Conservation (phyloP, 176 grass and related monocot genomes). For the Bonia amplexicaulis region DNA sequence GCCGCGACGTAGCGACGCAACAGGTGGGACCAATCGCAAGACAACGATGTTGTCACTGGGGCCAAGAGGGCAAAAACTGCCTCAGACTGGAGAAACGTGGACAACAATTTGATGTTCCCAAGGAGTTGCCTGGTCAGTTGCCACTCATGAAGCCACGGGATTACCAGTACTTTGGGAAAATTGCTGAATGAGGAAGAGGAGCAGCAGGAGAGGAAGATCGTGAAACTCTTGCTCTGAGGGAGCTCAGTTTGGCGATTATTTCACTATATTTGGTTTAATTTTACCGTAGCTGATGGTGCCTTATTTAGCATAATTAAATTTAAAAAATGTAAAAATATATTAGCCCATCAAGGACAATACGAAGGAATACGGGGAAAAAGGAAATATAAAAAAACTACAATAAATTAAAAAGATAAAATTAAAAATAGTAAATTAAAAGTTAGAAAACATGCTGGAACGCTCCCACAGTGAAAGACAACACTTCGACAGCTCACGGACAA, state of each 20-base stretch:
- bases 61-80: conserved; percentile 56
- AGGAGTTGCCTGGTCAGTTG: conserved; percentile 63
- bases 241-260: no score
- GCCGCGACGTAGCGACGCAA: conserved; percentile 55
- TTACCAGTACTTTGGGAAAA: conserved; percentile 38
- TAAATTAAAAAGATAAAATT: no score
- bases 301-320: no score
- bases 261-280: no score
- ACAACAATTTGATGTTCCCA: conserved; percentile 89
- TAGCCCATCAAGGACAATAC: no score
- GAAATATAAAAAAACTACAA: no score
- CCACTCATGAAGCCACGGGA: conserved; percentile 66
- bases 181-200: conserved; percentile 87
- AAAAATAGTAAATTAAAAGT: conserved; percentile 12
- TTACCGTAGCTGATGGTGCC: no score
- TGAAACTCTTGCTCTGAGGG: conserved; percentile 55
- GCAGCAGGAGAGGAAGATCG: conserved; percentile 93
- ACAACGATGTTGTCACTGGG: conserved; percentile 35
- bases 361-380: no score
- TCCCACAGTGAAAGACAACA: conserved; percentile 81
- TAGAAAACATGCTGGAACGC: conserved; percentile 75
- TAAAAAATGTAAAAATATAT: no score
- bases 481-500: conserved; percentile 84
- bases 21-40: conserved; percentile 93
- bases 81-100: conserved; percentile 92